Evolutionary conservation across 495 filamentous ascomycete species (phyloP), one percentile per base, ranked within the genome.

Genomic region (Talaromyces trachyspermus): DNA sequence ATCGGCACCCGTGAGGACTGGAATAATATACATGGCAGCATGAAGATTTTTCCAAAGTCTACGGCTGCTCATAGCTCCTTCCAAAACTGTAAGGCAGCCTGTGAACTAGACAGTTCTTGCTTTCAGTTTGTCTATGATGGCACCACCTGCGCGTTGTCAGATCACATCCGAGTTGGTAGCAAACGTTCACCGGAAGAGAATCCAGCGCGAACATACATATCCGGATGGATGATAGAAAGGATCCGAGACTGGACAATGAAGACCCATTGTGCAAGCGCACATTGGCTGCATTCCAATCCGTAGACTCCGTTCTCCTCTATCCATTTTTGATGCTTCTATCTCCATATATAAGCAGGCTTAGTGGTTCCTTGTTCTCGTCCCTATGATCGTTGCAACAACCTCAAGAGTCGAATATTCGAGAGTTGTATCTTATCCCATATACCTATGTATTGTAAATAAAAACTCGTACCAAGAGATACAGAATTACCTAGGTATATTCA

Each of bases 281-380:
- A 42, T 26, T 42, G 39, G 39, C 39, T 42, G 11, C 39, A 42
- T 42, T 42, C 39, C 19, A 42, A 42, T 42, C 39, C 39, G 26
- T 42, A 42, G 9, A 22, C 35, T 22, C 17, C 18, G 15, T 38
- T 11, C 18, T 22, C 9, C 35, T 38, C 35, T 7, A 38, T 38
- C 35, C 33, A 37, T 17, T 36, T 3, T 35, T 37, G 33, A 20
- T 37, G 33, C 33, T 18, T 3, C 33, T 37, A 37, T 37, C 6
- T 14, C 33, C 4, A 19, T 18, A 20, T 19, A 37, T 37, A 10
- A 37, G 33, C 33, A 18, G 33, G 33, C n/a, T n/a, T n/a, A n/a
- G 33, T 9, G 33, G 33, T 37, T 8, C 33, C 33, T 37, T 37
- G 33, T 37, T 10, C 17, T 19, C 7, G 15, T 6, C 5, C 14